Conservation (phyloP, 805 yeast genomes). For the Yamadazyma phyllophila region DNA sequence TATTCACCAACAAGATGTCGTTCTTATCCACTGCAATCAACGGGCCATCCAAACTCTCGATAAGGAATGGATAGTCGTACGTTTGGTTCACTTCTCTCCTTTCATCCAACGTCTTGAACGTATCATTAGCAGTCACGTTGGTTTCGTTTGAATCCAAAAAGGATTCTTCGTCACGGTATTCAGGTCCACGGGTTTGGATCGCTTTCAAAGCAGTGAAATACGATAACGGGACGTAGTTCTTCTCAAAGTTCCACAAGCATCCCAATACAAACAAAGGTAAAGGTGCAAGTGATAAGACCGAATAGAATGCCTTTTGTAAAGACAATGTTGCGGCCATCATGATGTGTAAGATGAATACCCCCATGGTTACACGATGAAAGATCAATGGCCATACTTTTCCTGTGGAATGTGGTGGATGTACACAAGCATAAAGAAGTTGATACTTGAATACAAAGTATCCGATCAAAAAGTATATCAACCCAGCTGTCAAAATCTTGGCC, state of each 20-base stretch:
- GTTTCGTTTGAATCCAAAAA: slow-evolving; percentile 7
- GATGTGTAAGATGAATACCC: slow-evolving; percentile 78
- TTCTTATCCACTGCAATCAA: slow-evolving; percentile 7
- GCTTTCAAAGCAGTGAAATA: slow-evolving; percentile 86
- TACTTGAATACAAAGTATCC: slow-evolving; percentile 91
- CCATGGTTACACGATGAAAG: slow-evolving; percentile 76
- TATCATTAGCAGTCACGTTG: slow-evolving; percentile 13
- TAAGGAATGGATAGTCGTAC: slow-evolving; percentile 75
- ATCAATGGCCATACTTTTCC: slow-evolving; percentile 96
- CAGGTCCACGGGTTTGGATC: slow-evolving; percentile 35
- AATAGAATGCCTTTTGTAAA: slow-evolving; percentile 71
- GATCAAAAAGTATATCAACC: slow-evolving; percentile 74
- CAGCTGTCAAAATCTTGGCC: slow-evolving; percentile 80
- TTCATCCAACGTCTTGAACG: slow-evolving; percentile 70
- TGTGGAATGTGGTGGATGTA: slow-evolving; percentile 94
- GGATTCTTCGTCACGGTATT: slow-evolving; percentile 5
- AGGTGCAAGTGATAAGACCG: slow-evolving; percentile 73
- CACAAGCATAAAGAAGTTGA: slow-evolving; percentile 84
- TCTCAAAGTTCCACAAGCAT: slow-evolving; percentile 77
- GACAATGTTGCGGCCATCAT: slow-evolving; percentile 92
- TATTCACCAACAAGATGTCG: slow-evolving; percentile 10
- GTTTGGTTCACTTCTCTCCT: slow-evolving; percentile 66
- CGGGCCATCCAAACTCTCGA: slow-evolving; percentile 78
- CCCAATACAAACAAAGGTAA: slow-evolving; percentile 67
- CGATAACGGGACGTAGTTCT: slow-evolving; percentile 75